Base-by-base conservation (phyloP, 1,139 yeast species). In the Schwanniomyces etchellsii region DNA sequence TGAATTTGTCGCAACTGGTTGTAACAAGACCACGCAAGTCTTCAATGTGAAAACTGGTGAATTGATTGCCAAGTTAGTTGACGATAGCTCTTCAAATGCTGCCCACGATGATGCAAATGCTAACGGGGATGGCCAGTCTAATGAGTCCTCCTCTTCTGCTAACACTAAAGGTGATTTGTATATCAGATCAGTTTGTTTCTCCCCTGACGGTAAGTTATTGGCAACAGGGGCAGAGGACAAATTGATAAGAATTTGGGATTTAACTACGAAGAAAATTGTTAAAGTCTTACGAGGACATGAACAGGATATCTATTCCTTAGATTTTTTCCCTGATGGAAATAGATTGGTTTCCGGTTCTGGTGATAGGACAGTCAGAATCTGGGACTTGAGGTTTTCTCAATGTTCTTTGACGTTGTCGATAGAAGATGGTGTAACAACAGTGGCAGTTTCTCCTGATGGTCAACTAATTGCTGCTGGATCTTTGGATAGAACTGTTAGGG, bases 141-240 rank as follows among this genome's bases (percentile, higher is more conserved):
- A 51, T 14, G 52, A 49, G 11, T 48, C 48, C 12, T 50, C 54
- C 18, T 42, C 49, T 4, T 45, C 60, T 20, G 47, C 64, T n/a
- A 66, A 71, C 27, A 66, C 73, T 35, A 69, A 72, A 39, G 79
- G 94, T 27, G 97, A 91, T 57, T 69, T 91, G 50, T 91, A 91
- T 62, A 88, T 89, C 47, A 77, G 97, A 51, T 84, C 95, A 1
- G 96, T 91, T 31, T 89, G 97, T 56, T 89, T 91, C 64, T 84
- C 95, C 2, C 97, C 97, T 28, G 96, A 89, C 61, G 97, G 97
- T 33, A 85, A 86, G 59, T 83, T 76, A 48, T 73, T 91, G 50
- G 97, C 97, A 20, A 91, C 97, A 12, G 98, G 98, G 52, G 97
- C 97, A 26, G 98, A 91, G 63, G 98, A 91, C 62, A 88, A 86